phyloP scores from a whole-genome alignment of 306 rosid genomes.

The Vachellia pachyceras region DNA sequence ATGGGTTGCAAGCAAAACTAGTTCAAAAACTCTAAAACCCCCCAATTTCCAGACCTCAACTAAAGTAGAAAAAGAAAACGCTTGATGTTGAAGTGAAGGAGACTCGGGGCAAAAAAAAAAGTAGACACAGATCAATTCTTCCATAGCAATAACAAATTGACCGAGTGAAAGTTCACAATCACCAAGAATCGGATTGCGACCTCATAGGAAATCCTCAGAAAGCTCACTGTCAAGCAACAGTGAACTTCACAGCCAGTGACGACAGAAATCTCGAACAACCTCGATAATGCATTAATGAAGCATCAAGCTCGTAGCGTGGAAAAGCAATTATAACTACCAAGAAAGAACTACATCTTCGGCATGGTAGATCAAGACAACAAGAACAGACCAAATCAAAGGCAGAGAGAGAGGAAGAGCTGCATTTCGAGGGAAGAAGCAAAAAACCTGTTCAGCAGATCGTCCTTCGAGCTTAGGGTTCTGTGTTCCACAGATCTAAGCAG shows the following conservation, averaged over 20 bases:
- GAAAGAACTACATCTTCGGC: slow-evolving; percentile 19
- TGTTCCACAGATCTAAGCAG: slow-evolving; percentile 46
- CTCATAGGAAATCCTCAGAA: not conserved
- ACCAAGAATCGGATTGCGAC: slow-evolving; percentile 12
- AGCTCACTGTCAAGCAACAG: slow-evolving; percentile 15
- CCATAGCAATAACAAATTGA: slow-evolving; percentile 8
- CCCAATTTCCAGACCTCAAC: slow-evolving; percentile 12
- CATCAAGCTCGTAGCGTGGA: slow-evolving; percentile 21
- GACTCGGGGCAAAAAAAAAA: slow-evolving; percentile 12
- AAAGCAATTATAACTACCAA: not conserved
- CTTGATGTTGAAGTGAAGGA: slow-evolving; percentile 20
- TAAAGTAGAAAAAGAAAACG: slow-evolving; percentile 4
- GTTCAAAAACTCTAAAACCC: not conserved
- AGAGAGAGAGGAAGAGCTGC: slow-evolving; percentile 5
- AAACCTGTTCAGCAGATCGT: slow-evolving; percentile 26
- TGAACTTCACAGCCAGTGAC: slow-evolving; percentile 17
- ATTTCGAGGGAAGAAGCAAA: slow-evolving; percentile 22
- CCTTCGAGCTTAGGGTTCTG: slow-evolving; percentile 15
- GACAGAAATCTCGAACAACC: not conserved
- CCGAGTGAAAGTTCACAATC: slow-evolving; percentile 11
- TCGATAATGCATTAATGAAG: slow-evolving; percentile 31
- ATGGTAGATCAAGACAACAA: slow-evolving; percentile 25
- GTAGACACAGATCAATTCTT: slow-evolving; percentile 4
- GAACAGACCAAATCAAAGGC: not conserved
- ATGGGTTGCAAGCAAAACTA: slow-evolving; percentile 8